phyloP scores from a whole-genome alignment of 352 stramenopile species.

The Phytophthora pini region DNA sequence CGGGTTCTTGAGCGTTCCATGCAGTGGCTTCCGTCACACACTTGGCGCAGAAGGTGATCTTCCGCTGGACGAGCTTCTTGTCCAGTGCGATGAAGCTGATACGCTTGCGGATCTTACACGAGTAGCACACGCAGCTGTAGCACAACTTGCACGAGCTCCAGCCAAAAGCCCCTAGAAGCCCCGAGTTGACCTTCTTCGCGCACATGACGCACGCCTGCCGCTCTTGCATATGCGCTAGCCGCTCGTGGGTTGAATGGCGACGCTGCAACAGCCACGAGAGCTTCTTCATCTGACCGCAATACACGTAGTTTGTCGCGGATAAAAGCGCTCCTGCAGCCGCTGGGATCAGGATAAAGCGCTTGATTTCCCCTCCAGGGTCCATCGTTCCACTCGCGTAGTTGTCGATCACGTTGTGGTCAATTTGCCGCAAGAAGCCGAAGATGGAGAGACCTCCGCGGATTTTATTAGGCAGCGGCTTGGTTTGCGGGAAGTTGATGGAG shows the following conservation, averaged over 20 bases:
- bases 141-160: conserved; percentile 40
- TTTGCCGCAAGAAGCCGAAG: conserved; percentile 44
- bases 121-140: conserved; percentile 37
- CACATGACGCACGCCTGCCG: conserved; percentile 21
- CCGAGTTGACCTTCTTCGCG: conserved; percentile 17
- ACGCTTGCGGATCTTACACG: conserved; percentile 45
- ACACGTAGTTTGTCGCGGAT: conserved; percentile 23
- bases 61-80: not conserved
- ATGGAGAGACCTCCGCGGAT: conserved; percentile 17
- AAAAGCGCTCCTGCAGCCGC: conserved; percentile 9
- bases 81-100: conserved; percentile 35
- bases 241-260: not conserved
- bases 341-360: conserved; percentile 27
- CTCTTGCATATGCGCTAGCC: not conserved
- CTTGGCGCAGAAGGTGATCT: not conserved
- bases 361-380: conserved; percentile 25
- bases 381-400: conserved; percentile 33
- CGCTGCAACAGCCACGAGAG: conserved; percentile 40
- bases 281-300: conserved; percentile 56
- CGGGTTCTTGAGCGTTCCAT: not conserved
- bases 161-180: conserved; percentile 6
- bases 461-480: not conserved
- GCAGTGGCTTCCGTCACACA: conserved; percentile 12
- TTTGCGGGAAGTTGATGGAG: not conserved
- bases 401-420: conserved; percentile 35